Percentiles rank a stretch among this genome's conserved stretches.
These are phyloP conservation scores for Apiospora saccharicola DNA, from an alignment of 2,329 filamentous ascomycete species.

Conservation along the genomic window DNA sequence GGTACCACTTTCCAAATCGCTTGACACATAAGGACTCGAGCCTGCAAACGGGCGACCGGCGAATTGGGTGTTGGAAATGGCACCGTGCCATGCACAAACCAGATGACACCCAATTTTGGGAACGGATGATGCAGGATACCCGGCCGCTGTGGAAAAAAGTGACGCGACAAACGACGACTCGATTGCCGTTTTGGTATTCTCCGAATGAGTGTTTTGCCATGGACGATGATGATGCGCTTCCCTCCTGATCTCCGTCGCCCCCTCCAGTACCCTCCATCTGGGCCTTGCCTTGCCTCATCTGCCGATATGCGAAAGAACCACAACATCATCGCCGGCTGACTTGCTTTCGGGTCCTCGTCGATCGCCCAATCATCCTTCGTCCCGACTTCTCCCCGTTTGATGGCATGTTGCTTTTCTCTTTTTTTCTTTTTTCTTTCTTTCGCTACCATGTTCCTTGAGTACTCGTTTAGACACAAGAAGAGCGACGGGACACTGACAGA, in stretches of 20 bases:
- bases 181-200: constrained; percentile 15
- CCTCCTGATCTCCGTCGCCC: not conserved
- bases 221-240: not conserved
- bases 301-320: not conserved
- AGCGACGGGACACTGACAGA: not conserved
- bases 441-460: not conserved
- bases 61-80: not conserved
- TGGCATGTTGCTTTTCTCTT: not conserved
- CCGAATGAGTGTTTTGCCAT: not conserved
- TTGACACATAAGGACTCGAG: not conserved
- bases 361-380: not conserved
- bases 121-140: not conserved
- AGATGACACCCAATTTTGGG: not conserved
- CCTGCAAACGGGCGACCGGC: not conserved
- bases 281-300: not conserved
- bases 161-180: not conserved
- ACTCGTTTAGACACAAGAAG: constrained; percentile 11
- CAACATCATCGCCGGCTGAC: not conserved
- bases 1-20: not conserved
- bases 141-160: constrained; percentile 7
- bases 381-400: not conserved
- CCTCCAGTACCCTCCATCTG: not conserved
- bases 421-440: not conserved
- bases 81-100: not conserved
- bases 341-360: not conserved